Evolutionary conservation across 2,329 filamentous ascomycete genomes (phyloP).

Genomic region (Hirsutella minnesotensis): DNA sequence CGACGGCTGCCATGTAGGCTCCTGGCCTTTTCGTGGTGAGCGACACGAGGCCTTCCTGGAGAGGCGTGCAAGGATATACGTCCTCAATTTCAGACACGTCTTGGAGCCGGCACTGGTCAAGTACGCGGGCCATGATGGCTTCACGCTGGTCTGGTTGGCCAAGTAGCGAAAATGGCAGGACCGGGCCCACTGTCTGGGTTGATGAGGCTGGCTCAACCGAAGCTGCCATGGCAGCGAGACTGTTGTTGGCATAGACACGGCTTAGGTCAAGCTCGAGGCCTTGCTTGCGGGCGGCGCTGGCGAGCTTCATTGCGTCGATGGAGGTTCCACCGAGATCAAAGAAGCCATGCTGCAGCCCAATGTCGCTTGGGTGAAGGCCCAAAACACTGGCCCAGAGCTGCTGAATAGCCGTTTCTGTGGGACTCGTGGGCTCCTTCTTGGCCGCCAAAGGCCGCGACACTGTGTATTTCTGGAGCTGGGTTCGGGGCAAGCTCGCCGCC

Average conservation of each 20-base stretch:
- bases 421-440: constrained; percentile 1
- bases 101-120: too few relatives aligned
- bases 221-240: not conserved
- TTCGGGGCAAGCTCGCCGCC: constrained; percentile 10
- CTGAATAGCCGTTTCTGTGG: constrained; percentile 8
- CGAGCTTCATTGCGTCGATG: constrained; percentile 23
- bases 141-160: constrained; percentile 3
- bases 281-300: constrained; percentile 18
- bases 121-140: constrained; percentile 1
- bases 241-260: constrained; percentile 6
- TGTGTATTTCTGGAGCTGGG: not conserved
- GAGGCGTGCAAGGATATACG: constrained; percentile 10
- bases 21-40: constrained; percentile 5
- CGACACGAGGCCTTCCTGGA: constrained; percentile 10
- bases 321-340: constrained; percentile 24
- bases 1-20: constrained; percentile 7
- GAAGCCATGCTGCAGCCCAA: constrained; percentile 5
- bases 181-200: too few relatives aligned
- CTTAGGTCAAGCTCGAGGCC: too few relatives aligned
- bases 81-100: constrained; percentile 6
- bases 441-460: too few relatives aligned
- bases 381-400: constrained; percentile 26
- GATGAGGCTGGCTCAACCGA: too few relatives aligned
- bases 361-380: not conserved
- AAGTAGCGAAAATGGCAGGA: too few relatives aligned